Evolutionary conservation across 768 basidiomycete genomes (phyloP).

Genomic region (Leccinellum albellum): DNA sequence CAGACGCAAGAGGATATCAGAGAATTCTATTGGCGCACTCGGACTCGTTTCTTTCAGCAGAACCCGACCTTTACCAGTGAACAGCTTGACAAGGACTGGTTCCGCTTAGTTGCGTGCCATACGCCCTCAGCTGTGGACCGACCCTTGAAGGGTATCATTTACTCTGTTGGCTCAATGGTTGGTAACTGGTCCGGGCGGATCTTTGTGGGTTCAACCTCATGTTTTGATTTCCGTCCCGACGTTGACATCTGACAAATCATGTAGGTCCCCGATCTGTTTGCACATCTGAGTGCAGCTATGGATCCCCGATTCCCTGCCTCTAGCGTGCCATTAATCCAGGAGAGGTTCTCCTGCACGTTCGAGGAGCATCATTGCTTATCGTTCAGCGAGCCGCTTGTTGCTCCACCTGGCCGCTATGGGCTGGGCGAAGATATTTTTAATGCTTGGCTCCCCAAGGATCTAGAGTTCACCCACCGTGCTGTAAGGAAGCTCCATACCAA

Average conservation of each 20-base stretch:
- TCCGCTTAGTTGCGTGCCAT: constrained; percentile 41
- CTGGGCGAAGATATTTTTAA: constrained; percentile 45
- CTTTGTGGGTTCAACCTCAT: constrained; percentile 33
- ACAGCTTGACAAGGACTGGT: constrained; percentile 47
- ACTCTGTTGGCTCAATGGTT: constrained; percentile 39
- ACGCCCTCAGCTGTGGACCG: constrained; percentile 34
- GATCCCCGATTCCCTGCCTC: constrained; percentile 19
- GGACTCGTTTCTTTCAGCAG: constrained; percentile 30
- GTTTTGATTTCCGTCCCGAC: constrained; percentile 5
- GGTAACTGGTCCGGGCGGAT: constrained; percentile 49
- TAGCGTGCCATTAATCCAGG: constrained; percentile 29
- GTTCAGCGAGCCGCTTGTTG: constrained; percentile 34
- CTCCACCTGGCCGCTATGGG: constrained; percentile 33
- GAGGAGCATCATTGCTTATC: constrained; percentile 46
- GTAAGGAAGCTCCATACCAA: constrained; percentile 24
- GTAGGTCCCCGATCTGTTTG: constrained; percentile 23
- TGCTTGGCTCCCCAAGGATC: constrained; percentile 44
- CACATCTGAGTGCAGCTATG: constrained; percentile 22
- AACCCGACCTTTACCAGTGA: constrained; percentile 21
- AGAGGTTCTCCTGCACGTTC: constrained; percentile 40
- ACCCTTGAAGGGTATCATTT: constrained; percentile 41
- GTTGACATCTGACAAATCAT: constrained; percentile 20
- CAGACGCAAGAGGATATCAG: constrained; percentile 37
- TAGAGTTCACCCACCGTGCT: constrained; percentile 30
- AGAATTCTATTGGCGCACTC: constrained; percentile 36